These are phyloP conservation scores for Aspergillus tanneri DNA, from an alignment of 2,329 filamentous ascomycete species.

Conservation along the genomic window DNA sequence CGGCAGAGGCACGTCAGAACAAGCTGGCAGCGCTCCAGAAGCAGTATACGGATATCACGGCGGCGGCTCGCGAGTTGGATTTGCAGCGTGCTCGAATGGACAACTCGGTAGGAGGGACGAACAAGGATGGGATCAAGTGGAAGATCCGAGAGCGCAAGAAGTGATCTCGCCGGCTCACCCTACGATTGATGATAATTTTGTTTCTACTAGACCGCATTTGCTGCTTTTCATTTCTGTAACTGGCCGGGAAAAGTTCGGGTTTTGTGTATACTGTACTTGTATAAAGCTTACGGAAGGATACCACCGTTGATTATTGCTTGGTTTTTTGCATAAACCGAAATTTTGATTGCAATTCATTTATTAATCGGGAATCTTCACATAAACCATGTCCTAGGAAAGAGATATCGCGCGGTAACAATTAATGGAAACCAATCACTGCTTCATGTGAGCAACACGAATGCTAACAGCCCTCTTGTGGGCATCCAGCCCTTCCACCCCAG, in stretches of 20 bases:
- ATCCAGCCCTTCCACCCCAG: constrained; percentile 90
- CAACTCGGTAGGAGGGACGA: constrained; percentile 59
- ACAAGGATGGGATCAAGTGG: constrained; percentile 64
- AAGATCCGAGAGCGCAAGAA: constrained; percentile 62
- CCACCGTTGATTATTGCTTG: constrained; percentile 2
- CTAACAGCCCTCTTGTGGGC: constrained; percentile 78
- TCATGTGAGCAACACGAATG: constrained; percentile 56
- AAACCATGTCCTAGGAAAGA: constrained; percentile 1
- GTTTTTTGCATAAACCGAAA: not conserved
- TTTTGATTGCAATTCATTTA: constrained; percentile 1
- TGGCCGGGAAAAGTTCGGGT: constrained; percentile 2
- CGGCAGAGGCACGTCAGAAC: constrained; percentile 49
- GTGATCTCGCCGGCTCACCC: constrained; percentile 13
- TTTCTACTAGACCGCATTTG: not conserved
- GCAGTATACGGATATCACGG: constrained; percentile 55
- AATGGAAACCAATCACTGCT: constrained; percentile 22
- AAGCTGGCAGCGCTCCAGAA: constrained; percentile 55
- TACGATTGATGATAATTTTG: constrained; percentile 9
- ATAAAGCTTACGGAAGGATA: constrained; percentile 20
- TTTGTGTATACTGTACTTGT: constrained; percentile 3
- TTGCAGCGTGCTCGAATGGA: constrained; percentile 62
- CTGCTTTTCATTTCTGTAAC: constrained; percentile 8
- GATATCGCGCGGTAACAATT: constrained; percentile 1
- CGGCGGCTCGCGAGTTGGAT: constrained; percentile 58
- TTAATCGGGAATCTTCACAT: not conserved